Conservation (phyloP, 768 basidiomycete species). For the Mycena metata region DNA sequence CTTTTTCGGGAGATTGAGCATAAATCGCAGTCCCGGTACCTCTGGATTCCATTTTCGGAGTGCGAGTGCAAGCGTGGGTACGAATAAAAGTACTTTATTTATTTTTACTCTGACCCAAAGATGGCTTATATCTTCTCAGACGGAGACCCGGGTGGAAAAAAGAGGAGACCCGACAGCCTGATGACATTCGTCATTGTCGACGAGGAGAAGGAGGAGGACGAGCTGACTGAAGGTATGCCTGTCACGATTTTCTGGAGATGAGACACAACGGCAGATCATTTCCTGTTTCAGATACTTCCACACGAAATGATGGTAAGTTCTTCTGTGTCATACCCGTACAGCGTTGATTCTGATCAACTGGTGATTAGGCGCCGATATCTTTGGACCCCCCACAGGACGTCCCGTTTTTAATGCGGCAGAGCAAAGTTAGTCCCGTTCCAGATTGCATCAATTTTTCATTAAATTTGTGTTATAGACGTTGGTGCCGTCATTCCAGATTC, state of each 20-base stretch:
- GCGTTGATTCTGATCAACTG: slow-evolving; percentile 13
- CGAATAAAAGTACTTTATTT: slow-evolving; percentile 4
- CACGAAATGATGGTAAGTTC: slow-evolving; percentile 23
- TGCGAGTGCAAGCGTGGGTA: slow-evolving; percentile 7
- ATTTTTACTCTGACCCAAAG: background rate
- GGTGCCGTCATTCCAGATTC: slow-evolving; percentile 1
- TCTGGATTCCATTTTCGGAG: slow-evolving; percentile 23
- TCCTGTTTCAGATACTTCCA: background rate
- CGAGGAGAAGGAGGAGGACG: slow-evolving; percentile 14
- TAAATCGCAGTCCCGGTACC: slow-evolving; percentile 18
- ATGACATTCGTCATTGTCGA: slow-evolving; percentile 23
- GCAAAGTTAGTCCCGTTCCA: background rate
- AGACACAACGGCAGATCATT: slow-evolving; percentile 8
- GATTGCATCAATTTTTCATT: background rate
- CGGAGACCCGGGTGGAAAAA: background rate
- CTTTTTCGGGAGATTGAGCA: slow-evolving; percentile 27
- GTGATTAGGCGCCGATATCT: slow-evolving; percentile 18
- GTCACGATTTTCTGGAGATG: background rate
- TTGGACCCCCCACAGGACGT: background rate
- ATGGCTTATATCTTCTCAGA: slow-evolving; percentile 10
- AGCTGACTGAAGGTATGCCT: slow-evolving; percentile 8
- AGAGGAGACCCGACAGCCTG: slow-evolving; percentile 7
- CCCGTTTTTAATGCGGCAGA: background rate
- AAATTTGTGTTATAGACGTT: slow-evolving; percentile 11
- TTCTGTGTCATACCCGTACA: background rate